phyloP scores from a whole-genome alignment of 2,329 filamentous ascomycete species.

The Emergomyces pasteurianus region DNA sequence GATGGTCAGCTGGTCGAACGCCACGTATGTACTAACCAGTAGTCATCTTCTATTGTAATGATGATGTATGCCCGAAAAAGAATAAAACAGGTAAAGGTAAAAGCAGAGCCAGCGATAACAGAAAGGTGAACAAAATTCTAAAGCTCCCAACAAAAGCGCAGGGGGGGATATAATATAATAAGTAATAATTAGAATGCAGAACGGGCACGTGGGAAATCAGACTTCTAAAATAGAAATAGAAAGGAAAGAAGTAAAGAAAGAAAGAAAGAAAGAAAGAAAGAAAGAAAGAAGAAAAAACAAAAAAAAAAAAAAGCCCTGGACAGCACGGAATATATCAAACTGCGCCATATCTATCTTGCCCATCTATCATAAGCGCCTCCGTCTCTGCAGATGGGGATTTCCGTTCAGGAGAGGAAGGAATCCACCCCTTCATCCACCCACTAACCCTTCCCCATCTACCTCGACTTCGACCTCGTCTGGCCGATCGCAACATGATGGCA shows the following conservation, averaged over 20 bases:
- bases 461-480: slow-evolving; percentile 28
- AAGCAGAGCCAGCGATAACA: background rate
- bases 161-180: background rate
- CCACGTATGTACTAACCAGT: background rate
- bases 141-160: background rate
- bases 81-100: background rate
- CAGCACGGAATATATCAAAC: slow-evolving; percentile 13
- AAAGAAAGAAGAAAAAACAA: background rate
- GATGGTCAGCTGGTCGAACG: background rate
- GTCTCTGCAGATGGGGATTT: slow-evolving; percentile 17
- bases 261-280: background rate
- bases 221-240: background rate
- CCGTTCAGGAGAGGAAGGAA: slow-evolving; percentile 37
- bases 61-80: background rate
- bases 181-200: background rate
- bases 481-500: slow-evolving; percentile 31
- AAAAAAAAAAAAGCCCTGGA: background rate
- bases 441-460: slow-evolving; percentile 45
- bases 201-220: background rate
- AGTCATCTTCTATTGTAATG: background rate
- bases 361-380: slow-evolving; percentile 20
- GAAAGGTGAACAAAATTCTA: too few species aligned
- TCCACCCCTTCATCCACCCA: slow-evolving; percentile 57
- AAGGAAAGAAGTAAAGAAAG: too few species aligned
- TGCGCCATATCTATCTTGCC: slow-evolving; percentile 22